Conservation (phyloP, 768 basidiomycete genomes). For the Pleurotus eryngii region DNA sequence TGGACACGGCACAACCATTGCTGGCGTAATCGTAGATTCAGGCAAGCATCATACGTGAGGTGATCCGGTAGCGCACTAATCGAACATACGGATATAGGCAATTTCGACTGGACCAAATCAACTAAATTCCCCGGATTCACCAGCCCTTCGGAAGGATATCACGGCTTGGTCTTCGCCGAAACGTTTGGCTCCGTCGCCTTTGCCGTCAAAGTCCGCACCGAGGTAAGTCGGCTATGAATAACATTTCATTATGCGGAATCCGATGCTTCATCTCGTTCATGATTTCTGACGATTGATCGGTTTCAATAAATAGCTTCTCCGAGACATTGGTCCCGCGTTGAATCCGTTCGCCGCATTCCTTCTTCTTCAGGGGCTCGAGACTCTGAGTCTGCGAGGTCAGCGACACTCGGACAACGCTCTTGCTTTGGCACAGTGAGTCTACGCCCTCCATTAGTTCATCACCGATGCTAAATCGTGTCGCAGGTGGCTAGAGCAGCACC, state of each 20-base stretch:
- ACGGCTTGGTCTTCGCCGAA: conserved; percentile 65
- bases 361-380: conserved; percentile 77
- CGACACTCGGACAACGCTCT: conserved; percentile 72
- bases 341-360: conserved; percentile 77
- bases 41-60: conserved; percentile 30
- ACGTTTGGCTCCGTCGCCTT: conserved; percentile 65
- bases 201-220: conserved; percentile 60
- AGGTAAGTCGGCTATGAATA: conserved; percentile 22
- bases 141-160: conserved; percentile 71
- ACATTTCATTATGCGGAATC: background rate
- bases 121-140: conserved; percentile 76
- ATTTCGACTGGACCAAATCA: conserved; percentile 69
- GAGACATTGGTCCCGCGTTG: conserved; percentile 62
- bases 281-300: background rate
- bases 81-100: conserved; percentile 29
- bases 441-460: background rate
- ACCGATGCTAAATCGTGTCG: background rate
- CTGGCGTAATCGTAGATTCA: conserved; percentile 69
- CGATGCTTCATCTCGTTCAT: conserved; percentile 5
- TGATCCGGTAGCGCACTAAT: no score
- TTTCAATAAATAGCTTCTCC: conserved; percentile 39
- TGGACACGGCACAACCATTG: conserved; percentile 78
- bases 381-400: conserved; percentile 67
- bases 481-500: conserved; percentile 61
- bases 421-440: conserved; percentile 51